Conservation (phyloP, 441 rosid species). For the Syzygium malaccense region DNA sequence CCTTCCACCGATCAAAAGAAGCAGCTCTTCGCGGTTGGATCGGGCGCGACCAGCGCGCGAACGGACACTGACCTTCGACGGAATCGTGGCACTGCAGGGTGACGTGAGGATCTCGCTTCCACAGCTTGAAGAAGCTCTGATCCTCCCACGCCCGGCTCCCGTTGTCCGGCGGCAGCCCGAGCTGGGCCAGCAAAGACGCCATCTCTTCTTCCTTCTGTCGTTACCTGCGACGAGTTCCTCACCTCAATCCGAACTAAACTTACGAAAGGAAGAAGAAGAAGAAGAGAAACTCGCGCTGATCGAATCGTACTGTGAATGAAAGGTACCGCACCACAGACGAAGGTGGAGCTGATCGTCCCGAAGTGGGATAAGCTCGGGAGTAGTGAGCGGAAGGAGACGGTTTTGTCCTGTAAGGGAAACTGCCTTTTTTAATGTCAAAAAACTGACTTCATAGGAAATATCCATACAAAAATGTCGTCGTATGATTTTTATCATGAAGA, state of each 20-base stretch:
- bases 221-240: neutral
- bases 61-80: constrained; percentile 42
- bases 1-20: neutral
- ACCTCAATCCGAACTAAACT: neutral
- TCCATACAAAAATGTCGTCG: neutral
- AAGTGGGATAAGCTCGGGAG: neutral
- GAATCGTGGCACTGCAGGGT: constrained; percentile 88
- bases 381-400: neutral
- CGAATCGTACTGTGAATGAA: neutral
- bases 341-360: neutral
- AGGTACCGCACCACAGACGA: neutral
- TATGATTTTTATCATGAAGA: neutral
- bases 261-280: neutral
- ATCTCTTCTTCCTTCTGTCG: constrained; percentile 2
- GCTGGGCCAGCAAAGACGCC: constrained; percentile 46
- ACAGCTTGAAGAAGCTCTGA: constrained; percentile 79
- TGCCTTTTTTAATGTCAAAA: neutral
- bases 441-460: neutral
- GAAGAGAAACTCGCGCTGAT: neutral
- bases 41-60: neutral
- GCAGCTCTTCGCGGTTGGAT: neutral
- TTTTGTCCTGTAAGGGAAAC: neutral
- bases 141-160: constrained; percentile 75
- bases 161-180: constrained; percentile 47
- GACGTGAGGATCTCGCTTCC: constrained; percentile 89